Base-by-base conservation (phyloP, 2,329 filamentous ascomycete species). In the Fusarium sp. region DNA sequence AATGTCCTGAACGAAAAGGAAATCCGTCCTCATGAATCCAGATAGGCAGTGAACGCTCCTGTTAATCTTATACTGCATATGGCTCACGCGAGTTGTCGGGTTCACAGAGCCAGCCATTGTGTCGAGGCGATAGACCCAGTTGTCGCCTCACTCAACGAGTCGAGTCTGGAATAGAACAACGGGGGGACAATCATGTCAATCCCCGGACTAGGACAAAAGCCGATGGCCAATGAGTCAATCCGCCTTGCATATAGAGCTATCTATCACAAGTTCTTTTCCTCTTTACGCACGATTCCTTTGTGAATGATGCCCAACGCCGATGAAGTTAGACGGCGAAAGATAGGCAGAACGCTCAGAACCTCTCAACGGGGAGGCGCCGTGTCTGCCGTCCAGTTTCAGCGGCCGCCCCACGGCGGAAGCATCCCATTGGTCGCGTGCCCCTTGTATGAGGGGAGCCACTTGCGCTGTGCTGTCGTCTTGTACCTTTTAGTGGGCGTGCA, bases 401-500 rank as follows among this genome's bases (percentile, higher is more conserved):
- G 31, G 25, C 23, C 13, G 51, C 29, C 13, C 23, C 4, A 33
- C 51, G 36, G 62, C 62, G 59, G 64, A 70, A 70, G 56, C 54
- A 67, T 65, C 66, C 70, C 58, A 74, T 73, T 75, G 72, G 73
- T 1, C 13, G 2, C 20, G 4, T 25, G 14, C 38, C 36, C 58
- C 59, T 58, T 60, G 65, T 63, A 42, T 64, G 4, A 10, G 55
- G 62, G 66, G 64, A 44, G 62, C 51, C 36, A 40, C n/a, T 3
- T 67, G 57, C 59, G 59, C 49, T 64, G 64, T 44, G 54, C 50
- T 44, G 5, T 54, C 9, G 4, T n/a, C 34, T 61, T 67, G 71
- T 75, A 74, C 29, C 67, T 64, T 62, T 62, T 58, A 10, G 75
- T 70, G 75, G 70, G 46, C 29, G 67, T 66, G 69, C 74, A 75